phyloP scores from a whole-genome alignment of 2,329 filamentous ascomycete species.

The Fusarium redolens region DNA sequence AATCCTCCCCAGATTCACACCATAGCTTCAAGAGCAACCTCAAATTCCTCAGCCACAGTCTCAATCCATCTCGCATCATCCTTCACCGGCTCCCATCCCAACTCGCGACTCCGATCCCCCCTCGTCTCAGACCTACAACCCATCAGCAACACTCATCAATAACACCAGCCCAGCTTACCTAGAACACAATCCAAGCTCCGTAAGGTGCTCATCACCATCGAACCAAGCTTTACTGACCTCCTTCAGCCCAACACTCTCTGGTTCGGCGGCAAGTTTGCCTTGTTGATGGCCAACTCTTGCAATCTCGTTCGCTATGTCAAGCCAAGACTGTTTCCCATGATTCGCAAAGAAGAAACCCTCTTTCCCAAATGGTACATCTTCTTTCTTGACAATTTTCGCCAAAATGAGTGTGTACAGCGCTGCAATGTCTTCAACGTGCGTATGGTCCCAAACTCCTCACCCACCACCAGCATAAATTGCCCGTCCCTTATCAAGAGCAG shows the following conservation, averaged over 20 bases:
- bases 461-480: slow-evolving; percentile 1
- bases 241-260: not conserved
- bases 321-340: not conserved
- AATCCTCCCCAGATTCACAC: not conserved
- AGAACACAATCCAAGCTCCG: slow-evolving; percentile 6
- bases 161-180: not conserved
- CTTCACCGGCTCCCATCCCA: slow-evolving; percentile 1
- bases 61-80: slow-evolving; percentile 3
- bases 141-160: accelerated
- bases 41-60: slow-evolving; percentile 3
- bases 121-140: not conserved
- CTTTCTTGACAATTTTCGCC: not conserved
- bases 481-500: not conserved
- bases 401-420: not conserved
- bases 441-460: not conserved
- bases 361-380: not conserved
- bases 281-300: not conserved
- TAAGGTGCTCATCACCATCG: not conserved
- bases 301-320: slow-evolving; percentile 1
- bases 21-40: not conserved
- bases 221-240: slow-evolving; percentile 2
- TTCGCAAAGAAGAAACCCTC: slow-evolving; percentile 6
- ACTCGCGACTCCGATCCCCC: not conserved
- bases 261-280: not conserved
- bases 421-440: slow-evolving; percentile 4